A percentile compares a stretch with the other conserved stretches of the same genome.
phyloP scores from a whole-genome alignment of 768 basidiomycete genomes.

The Lactarius hengduanensis region DNA sequence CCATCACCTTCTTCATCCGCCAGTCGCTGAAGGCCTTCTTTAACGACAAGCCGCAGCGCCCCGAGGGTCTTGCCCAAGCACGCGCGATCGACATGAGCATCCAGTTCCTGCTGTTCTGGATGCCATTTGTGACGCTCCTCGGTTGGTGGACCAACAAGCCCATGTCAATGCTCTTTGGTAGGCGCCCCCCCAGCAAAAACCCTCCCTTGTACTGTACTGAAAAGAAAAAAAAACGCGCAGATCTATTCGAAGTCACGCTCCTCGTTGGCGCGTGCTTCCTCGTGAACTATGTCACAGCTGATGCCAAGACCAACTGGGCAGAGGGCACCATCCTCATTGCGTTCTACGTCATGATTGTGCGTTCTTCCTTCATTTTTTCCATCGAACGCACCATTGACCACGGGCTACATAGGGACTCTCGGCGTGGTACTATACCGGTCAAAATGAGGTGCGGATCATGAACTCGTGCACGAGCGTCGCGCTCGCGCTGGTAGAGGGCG shows the following conservation, averaged over 20 bases:
- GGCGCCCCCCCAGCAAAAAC: conserved; percentile 31
- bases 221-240: conserved; percentile 36
- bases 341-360: conserved; percentile 67
- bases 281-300: conserved; percentile 78
- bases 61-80: conserved; percentile 60
- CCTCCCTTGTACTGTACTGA: neutral
- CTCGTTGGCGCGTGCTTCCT: conserved; percentile 69
- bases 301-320: conserved; percentile 77
- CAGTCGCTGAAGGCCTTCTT: conserved; percentile 44
- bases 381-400: neutral
- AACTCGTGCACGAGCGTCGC: conserved; percentile 42
- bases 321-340: conserved; percentile 66
- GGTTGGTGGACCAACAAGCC: conserved; percentile 67
- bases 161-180: conserved; percentile 66
- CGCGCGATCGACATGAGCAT: conserved; percentile 76
- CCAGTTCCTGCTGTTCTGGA: conserved; percentile 78
- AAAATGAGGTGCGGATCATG: conserved; percentile 47
- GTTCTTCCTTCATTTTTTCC: conserved; percentile 24
- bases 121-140: conserved; percentile 66
- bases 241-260: conserved; percentile 65
- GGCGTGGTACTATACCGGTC: conserved; percentile 66
- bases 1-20: conserved; percentile 55
- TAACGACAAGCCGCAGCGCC: conserved; percentile 40
- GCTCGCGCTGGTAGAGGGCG: conserved; percentile 35
- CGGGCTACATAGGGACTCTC: conserved; percentile 48